phyloP scores from a whole-genome alignment of 2,329 filamentous ascomycete species.

The Fusarium circinatum region DNA sequence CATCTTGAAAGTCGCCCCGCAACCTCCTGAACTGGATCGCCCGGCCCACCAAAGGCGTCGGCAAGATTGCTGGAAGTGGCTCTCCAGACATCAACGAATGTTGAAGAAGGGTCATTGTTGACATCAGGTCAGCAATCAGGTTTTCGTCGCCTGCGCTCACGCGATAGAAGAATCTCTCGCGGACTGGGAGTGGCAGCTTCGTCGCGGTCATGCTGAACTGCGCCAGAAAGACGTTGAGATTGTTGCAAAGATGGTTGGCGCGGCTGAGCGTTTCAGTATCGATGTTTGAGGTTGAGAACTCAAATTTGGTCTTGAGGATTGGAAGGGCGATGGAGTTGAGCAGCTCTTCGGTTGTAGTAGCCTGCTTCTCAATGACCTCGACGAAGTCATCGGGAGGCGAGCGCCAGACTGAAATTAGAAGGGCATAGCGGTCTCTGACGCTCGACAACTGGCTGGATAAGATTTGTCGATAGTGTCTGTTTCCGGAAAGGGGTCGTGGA shows the following conservation, averaged over 20 bases:
- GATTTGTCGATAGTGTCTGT: conserved; percentile 12
- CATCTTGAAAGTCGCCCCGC: conserved; percentile 12
- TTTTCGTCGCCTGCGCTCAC: conserved; percentile 11
- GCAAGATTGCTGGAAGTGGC: conserved; percentile 5
- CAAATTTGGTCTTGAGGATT: conserved; percentile 13
- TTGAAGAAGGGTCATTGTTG: conserved; percentile 14
- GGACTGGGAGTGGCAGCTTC: conserved; percentile 6
- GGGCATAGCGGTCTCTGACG: conserved; percentile 12
- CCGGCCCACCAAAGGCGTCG: conserved; percentile 11
- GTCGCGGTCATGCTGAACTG: conserved; percentile 15
- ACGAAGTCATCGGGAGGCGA: conserved; percentile 1
- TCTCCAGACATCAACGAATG: conserved; percentile 17
- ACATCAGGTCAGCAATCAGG: conserved; percentile 11
- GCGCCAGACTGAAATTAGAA: conserved; percentile 9
- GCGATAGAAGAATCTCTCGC: conserved; percentile 6
- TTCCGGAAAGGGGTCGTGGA: conserved; percentile 3
- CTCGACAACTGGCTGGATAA: conserved; percentile 13
- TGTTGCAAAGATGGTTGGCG: conserved; percentile 10
- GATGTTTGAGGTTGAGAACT: conserved; percentile 20
- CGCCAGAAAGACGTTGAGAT: conserved; percentile 13
- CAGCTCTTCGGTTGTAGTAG: conserved; percentile 4
- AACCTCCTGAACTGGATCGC: conserved; percentile 17
- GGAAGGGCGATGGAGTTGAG: conserved; percentile 12
- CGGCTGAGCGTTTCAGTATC: conserved; percentile 14
- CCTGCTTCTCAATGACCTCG: conserved; percentile 13